Evolutionary conservation across 129 eudicot species (phyloP).

Genomic region (Glebionis coronaria): DNA sequence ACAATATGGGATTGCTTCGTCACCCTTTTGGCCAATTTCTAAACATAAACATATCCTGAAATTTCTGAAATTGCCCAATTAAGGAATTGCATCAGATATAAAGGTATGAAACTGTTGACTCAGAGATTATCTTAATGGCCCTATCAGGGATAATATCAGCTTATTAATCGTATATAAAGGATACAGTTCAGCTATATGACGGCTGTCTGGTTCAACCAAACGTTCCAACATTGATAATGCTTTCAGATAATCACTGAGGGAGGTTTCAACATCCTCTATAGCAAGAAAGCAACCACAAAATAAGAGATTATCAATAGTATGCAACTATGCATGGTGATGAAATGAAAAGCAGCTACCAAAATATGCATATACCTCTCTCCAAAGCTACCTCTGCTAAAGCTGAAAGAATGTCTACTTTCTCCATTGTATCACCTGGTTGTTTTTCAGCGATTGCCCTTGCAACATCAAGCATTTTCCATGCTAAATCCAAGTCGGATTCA

Average conservation of each 20-base stretch:
- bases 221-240: conserved; percentile 89
- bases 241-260: conserved; percentile 81
- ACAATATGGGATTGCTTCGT: conserved; percentile 94
- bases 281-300: conserved; percentile 16
- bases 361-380: conserved; percentile 78
- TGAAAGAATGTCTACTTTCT: conserved; percentile 81
- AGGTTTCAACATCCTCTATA: conserved; percentile 93
- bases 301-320: background rate
- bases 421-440: conserved; percentile 74
- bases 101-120: background rate
- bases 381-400: conserved; percentile 80
- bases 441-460: conserved; percentile 93
- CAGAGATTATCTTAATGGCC: too few relatives aligned
- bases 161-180: conserved; percentile 45
- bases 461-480: conserved; percentile 99
- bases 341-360: background rate
- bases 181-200: conserved; percentile 90
- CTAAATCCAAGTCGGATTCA: conserved; percentile 93
- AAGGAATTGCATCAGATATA: conserved; percentile 33
- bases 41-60: conserved; percentile 88
- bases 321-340: background rate
- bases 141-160: background rate
- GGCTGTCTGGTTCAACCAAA: conserved; percentile 89
- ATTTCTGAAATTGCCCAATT: conserved; percentile 50
- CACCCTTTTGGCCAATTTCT: conserved; percentile 72